phyloP scores from a whole-genome alignment of 116 monocot species.

The Zostera marina region DNA sequence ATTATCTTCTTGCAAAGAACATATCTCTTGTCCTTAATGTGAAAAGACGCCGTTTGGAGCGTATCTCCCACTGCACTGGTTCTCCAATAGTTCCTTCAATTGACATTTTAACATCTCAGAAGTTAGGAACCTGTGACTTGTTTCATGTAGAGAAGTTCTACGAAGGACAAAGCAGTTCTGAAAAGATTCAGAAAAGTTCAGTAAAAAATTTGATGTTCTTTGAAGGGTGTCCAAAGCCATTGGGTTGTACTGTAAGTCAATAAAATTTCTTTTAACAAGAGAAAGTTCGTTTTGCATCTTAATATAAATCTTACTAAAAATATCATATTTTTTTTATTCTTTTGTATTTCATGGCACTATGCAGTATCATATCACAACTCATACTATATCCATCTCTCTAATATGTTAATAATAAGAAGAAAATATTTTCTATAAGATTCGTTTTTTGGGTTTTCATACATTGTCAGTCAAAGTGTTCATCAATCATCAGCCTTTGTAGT shows the following conservation, averaged over 20 bases:
- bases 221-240: conserved; percentile 57
- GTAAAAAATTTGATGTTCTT: conserved; percentile 71
- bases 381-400: too few relatives aligned
- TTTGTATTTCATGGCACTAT: too few relatives aligned
- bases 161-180: conserved; percentile 47
- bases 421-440: too few relatives aligned
- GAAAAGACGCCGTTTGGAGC: conserved; percentile 66
- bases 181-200: conserved; percentile 21
- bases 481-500: too few relatives aligned
- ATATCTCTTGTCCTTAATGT: conserved; percentile 90
- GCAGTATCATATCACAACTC: too few relatives aligned
- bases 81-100: conserved; percentile 85
- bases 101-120: conserved; percentile 66
- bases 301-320: too few relatives aligned
- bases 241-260: conserved; percentile 79
- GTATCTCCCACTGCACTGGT: conserved; percentile 84
- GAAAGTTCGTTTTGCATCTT: background rate
- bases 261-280: background rate
- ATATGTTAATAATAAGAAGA: too few relatives aligned
- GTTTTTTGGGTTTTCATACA: too few relatives aligned
- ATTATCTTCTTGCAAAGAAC: conserved; percentile 65
- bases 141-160: conserved; percentile 73
- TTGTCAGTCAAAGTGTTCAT: too few relatives aligned
- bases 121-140: conserved; percentile 57
- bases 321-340: too few relatives aligned